Evolutionary conservation across 1,284 basidiomycete genomes (phyloP), one percentile per base, ranked within the genome.

Genomic region (Cerrena zonata): DNA sequence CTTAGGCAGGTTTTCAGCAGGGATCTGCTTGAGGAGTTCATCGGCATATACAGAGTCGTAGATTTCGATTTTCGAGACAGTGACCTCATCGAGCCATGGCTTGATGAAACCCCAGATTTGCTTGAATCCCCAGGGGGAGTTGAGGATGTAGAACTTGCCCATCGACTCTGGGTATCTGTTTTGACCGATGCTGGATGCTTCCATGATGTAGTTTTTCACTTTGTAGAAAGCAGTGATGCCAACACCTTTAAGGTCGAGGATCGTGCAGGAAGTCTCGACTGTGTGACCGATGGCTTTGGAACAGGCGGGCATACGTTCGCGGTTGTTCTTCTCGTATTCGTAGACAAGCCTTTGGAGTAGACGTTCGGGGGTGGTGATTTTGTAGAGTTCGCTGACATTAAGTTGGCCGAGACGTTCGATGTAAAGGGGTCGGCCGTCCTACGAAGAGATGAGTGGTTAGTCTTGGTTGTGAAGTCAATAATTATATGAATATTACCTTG

Each of bases 251-350:
- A 99, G 81, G 69, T 99, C 95, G 71, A 99, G 82, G 75, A 99
- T 95, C 53, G 95, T 98, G 82, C 94, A 98, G 52, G 85, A 91
- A n/a, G 94, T 98, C 73, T 98, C 94, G 67, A 99, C 86, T 52
- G 91, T 85, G 68, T 94, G 84, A 2, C 92, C 92, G 48, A 75
- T 68, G 5, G 80, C 76, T 36, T 71, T 70, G 48, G 86, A 77
- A 72, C 91, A 94, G 3, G 92, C 91, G 36, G 94, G 91, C 30
- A 97, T 78, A 40, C 93, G 87, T 50, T 85, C 76, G 27, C 68
- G 70, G 58, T 92, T 73, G 75, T 89, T 94, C 64, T 86, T 87
- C 70, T 99, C 95, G 79, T 99, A 99, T 70, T 97, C 94, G 65
- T 78, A 78, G 30, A 98, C 90, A 62, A 99, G 87, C 51, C 87